Percentiles rank a stretch among this genome's conserved stretches.
Evolutionary conservation across 331 rosid species (phyloP).

Genomic region (Dryas integrifolia): DNA sequence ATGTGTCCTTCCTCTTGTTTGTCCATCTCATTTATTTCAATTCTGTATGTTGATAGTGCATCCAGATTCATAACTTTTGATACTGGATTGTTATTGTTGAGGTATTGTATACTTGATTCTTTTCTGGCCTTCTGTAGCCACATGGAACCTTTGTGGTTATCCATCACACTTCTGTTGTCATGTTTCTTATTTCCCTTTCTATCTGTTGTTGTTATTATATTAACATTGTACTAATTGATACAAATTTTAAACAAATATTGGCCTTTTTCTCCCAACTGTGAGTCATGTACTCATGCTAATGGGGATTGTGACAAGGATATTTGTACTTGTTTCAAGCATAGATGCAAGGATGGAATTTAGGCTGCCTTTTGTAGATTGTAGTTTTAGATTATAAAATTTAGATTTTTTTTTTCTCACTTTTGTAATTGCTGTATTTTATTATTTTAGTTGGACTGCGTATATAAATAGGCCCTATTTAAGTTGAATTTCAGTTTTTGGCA

Average conservation of each 20-base stretch:
- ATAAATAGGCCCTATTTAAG: not conserved
- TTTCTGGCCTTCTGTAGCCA: not conserved
- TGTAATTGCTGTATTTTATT: not conserved
- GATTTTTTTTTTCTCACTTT: not conserved
- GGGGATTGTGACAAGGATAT: too few species aligned
- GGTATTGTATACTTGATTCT: not conserved
- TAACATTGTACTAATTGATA: not conserved
- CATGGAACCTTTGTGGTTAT: too few species aligned
- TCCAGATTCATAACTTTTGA: not conserved
- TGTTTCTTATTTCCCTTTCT: not conserved
- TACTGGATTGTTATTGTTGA: constrained; percentile 1
- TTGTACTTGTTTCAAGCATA: not conserved
- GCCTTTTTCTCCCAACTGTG: not conserved
- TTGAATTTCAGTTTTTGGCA: not conserved
- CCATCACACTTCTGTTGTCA: not conserved
- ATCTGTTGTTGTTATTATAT: not conserved
- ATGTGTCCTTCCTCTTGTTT: constrained; percentile 1
- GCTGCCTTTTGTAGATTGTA: not conserved
- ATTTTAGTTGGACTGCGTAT: not conserved
- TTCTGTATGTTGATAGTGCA: not conserved
- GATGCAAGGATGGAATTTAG: not conserved
- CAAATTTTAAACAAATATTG: not conserved
- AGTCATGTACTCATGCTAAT: not conserved
- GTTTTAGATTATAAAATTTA: not conserved
- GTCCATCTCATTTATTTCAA: not conserved